Base-by-base conservation (phyloP, 306 rosid genomes). In the Ormosia semicastrata region DNA sequence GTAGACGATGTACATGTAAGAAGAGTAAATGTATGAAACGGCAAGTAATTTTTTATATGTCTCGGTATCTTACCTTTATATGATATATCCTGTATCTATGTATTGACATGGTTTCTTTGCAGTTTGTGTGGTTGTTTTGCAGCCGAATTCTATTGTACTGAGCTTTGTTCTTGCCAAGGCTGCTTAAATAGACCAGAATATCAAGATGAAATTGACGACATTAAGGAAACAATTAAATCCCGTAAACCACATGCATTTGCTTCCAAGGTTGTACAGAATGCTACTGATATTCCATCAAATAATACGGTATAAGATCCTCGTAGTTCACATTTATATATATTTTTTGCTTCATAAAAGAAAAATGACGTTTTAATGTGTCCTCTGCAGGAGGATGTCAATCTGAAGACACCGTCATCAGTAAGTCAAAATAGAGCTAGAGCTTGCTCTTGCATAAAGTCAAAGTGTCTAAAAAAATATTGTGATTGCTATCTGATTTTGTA, bases 381-480 rank as follows among this genome's bases (percentile, higher is more conserved):
- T 24, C 17, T 44, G 66, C 75, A 89, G 89, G 83, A 81, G 52
- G 87, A 79, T 57, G 86, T 58, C 52, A 78, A 56, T 50, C 70
- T 24, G 24, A 24, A 24, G 24, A 85, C 84, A 14, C 90, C 92
- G 65, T 65, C 94, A 53, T 85, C 87, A 0, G 90, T 86, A 50
- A 88, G 89, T 64, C 94, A 88, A 75, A 88, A 78, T 76, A 85
- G 80, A 82, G 94, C 92, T n/a, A 24, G 24, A 24, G 24, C 24
- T 24, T 90, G 92, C 76, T 86, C 68, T 34, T 90, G 94, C 85
- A 88, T 85, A 70, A 86, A 53, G 78, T 90, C 94, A 34, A 85
- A 75, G 94, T 90, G 94, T 78, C 52, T 70, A 39, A 88, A 90
- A 82, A 87, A 83, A 65, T 90, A 90, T 73, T 90, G 94, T 50